Conservation (phyloP, 106 monocot genomes). For the Xerophyta viscosa region DNA sequence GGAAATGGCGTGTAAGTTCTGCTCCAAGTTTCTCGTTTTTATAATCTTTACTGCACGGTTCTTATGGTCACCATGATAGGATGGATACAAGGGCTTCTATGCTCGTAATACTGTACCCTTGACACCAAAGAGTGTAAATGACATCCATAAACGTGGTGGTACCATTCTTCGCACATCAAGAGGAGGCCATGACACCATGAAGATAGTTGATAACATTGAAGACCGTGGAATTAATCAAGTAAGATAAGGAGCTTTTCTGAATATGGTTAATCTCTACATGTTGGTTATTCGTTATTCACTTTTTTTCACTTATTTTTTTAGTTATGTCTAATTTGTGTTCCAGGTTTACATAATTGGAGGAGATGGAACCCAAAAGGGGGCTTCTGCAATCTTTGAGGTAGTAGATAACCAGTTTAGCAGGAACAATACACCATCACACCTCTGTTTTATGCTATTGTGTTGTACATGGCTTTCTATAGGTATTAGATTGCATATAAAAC, state of each 20-base stretch:
- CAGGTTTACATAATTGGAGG: slow-evolving; percentile 92
- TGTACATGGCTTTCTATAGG: no score
- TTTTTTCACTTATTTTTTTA: neutral
- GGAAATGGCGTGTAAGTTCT: no score
- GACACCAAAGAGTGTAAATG: slow-evolving; percentile 62
- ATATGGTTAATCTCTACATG: neutral
- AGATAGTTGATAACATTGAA: slow-evolving; percentile 78
- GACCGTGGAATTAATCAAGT: slow-evolving; percentile 83
- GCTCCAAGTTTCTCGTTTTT: no score
- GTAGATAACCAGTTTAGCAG: no score
- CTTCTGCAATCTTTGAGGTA: slow-evolving; percentile 73
- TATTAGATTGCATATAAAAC: no score
- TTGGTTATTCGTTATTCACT: neutral
- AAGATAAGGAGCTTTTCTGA: neutral
- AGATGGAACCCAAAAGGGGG: slow-evolving; percentile 93
- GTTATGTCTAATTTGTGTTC: neutral
- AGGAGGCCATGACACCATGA: slow-evolving; percentile 68
- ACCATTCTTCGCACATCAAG: slow-evolving; percentile 74
- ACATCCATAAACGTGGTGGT: slow-evolving; percentile 84
- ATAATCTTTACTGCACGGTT: neutral
- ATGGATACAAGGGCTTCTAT: slow-evolving; percentile 77
- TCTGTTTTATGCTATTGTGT: no score
- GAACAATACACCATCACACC: no score
- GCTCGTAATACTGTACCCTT: slow-evolving; percentile 53
- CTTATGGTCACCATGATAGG: slow-evolving; percentile 21